Evolutionary conservation across 2,329 filamentous ascomycete genomes (phyloP), one percentile per base, ranked within the genome.

Genomic region (Ophiobolus disseminans): DNA sequence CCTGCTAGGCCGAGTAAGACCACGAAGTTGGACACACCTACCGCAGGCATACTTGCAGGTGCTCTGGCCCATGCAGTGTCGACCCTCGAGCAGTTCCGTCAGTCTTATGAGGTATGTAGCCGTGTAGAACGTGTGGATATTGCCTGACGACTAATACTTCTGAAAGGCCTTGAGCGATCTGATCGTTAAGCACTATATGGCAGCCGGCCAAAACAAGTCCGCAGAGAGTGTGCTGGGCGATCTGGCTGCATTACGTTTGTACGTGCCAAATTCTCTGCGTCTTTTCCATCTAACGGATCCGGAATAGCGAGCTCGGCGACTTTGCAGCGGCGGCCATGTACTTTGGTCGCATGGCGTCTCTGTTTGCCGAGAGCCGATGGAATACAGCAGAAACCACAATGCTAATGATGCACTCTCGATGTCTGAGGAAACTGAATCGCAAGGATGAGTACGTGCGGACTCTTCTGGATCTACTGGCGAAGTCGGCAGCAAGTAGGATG

Each of bases 381-480:
- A 85, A 82, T 43, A 77, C 87, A 1, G 79, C 96, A 10, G 91
- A 97, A 66, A 78, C 91, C 3, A 88, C 88, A 0, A 89, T 96
- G 82, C 80, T 97, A 5, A 84, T 90, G 56, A 88, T 97, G 80
- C 94, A 97, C 68, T 84, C 89, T 0, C 82, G 84, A 39, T 97
- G 92, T 69, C 80, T 99, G 21, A 87, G 89, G 57, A 82, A 90
- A 60, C 81, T 96, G 21, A 80, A 88, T 39, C 84, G 86, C 11
- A 85, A 86, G 50, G 88, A 93, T 42, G 90, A 96, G 53, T 95
- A 91, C 63, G 85, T 92, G 13, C 83, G 84, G 19, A 86, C 89
- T 7, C 80, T 90, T 7, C 78, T 97, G 11, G 88, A 88, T 62
- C 76, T 97, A 1, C 75, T 94, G 9, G 83, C 82, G 6, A 91